Conservation (phyloP, 352 stramenopile genomes). For the Phytophthora vignae region DNA sequence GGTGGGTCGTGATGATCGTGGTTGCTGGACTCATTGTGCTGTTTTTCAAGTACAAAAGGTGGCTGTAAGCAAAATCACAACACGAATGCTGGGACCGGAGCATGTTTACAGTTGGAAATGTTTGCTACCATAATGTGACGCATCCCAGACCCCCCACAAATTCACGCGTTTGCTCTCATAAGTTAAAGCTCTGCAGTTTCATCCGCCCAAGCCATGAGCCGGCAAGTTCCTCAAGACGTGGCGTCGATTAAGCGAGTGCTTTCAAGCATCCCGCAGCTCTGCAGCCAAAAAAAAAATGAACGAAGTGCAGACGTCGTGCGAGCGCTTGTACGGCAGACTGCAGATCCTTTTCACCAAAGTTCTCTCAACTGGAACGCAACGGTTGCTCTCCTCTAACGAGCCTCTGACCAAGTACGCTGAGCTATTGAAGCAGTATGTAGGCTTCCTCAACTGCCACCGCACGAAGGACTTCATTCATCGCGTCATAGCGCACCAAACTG, state of each 20-base stretch:
- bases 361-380: not conserved
- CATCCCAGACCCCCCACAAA: not conserved
- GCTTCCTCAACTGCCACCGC: not conserved
- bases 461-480: not conserved
- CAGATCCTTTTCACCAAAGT: not conserved
- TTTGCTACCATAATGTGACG: not conserved
- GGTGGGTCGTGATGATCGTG: constrained; percentile 64
- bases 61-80: not conserved
- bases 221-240: not conserved
- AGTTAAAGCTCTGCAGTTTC: not conserved
- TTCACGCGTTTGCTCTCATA: not conserved
- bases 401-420: not conserved
- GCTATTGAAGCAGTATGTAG: not conserved
- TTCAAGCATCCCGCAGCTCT: not conserved
- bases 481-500: not conserved
- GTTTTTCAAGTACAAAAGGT: constrained; percentile 2
- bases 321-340: not conserved
- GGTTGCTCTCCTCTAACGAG: not conserved
- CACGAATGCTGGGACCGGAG: not conserved
- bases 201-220: not conserved
- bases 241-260: not conserved
- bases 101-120: not conserved
- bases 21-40: not conserved
- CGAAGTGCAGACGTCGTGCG: not conserved
- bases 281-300: not conserved